Conservation (phyloP, 805 yeast species). For the Candida vaughaniae region DNA sequence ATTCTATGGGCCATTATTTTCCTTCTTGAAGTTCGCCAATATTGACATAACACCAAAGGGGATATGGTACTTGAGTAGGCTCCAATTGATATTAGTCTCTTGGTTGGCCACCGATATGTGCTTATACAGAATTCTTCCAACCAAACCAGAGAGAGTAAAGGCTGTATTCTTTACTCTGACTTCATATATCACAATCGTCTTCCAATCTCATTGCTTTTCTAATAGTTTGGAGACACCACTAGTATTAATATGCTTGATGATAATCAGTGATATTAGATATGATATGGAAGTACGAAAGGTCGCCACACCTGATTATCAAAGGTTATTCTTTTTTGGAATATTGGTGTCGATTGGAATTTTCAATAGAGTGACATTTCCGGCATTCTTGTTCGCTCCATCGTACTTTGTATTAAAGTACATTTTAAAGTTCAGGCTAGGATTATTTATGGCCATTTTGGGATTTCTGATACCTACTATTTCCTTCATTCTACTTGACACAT, state of each 20-base stretch:
- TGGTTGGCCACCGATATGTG: constrained; percentile 41
- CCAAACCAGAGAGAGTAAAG: constrained; percentile 49
- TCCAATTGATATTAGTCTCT: constrained; percentile 42
- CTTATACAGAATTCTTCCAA: constrained; percentile 47
- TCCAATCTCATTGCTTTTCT: constrained; percentile 88
- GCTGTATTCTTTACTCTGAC: constrained; percentile 52
- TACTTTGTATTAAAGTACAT: constrained; percentile 45
- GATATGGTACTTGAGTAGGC: constrained; percentile 53
- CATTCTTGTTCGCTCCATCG: constrained; percentile 68
- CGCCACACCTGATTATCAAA: constrained; percentile 5
- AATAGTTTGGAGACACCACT: constrained; percentile 74
- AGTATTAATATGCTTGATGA: constrained; percentile 48
- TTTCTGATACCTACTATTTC: constrained; percentile 31
- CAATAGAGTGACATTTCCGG: constrained; percentile 81
- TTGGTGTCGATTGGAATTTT: constrained; percentile 67
- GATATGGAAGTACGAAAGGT: constrained; percentile 13
- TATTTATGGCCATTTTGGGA: constrained; percentile 33
- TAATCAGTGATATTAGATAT: constrained; percentile 45
- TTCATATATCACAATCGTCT: constrained; percentile 70
- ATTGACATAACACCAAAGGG: constrained; percentile 45
- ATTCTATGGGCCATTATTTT: constrained; percentile 65
- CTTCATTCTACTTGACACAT: constrained; percentile 57
- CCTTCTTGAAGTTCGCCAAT: constrained; percentile 27
- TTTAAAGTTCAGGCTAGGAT: constrained; percentile 28
- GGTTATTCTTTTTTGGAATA: constrained; percentile 40